Base-by-base conservation (phyloP, 2,329 filamentous ascomycete species). In the Ceratocystis colombiana region DNA sequence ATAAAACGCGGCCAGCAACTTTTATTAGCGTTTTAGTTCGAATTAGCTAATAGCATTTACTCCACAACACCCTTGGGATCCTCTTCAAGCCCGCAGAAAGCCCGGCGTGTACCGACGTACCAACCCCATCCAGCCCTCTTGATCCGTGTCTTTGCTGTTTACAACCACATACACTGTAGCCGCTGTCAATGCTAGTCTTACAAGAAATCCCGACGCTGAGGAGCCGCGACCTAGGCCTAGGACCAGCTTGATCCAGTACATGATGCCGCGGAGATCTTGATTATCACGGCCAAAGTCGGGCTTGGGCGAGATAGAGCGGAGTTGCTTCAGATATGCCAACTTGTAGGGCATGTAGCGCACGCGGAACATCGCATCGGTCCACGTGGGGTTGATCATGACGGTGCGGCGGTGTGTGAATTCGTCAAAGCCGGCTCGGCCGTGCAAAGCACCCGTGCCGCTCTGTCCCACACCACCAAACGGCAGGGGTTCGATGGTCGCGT, bases 381-480 rank as follows among this genome's bases (percentile, higher is more conserved):
- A 90, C 17, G 74, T 71, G 0, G 87, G 87, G 3, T 85, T 88
- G 57, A 78, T 80, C 25, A 84, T 82, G 44, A 89, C 75, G 62
- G 75, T 77, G 68, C 80, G 79, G 73, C 69, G 78, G 74, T 89
- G 86, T 1, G 83, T 83, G 72, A 88, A 89, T 70, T 77, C 77
- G 71, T 89, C 86, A 75, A 89, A 89, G 1, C 81, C 84, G n/a
- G 87, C 80, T 72, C 85, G 85, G 68, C 91, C 91, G 71, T 88
- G 85, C 78, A 95, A 95, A 37, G 83, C 78, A 68, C 90, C 90
- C 68, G 82, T 81, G 65, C 90, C 90, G 57, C 86, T 90, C 70
- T 88, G 83, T 69, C 91, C 90, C 6, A 96, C 87, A 71, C 90
- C 90, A 69, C 91, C 91, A 73, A 96, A 96, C 46, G 88, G 80